Evolutionary conservation across 345 rosid genomes (phyloP), one percentile per base, ranked within the genome.

Genomic region (Rhodamnia argentea): DNA sequence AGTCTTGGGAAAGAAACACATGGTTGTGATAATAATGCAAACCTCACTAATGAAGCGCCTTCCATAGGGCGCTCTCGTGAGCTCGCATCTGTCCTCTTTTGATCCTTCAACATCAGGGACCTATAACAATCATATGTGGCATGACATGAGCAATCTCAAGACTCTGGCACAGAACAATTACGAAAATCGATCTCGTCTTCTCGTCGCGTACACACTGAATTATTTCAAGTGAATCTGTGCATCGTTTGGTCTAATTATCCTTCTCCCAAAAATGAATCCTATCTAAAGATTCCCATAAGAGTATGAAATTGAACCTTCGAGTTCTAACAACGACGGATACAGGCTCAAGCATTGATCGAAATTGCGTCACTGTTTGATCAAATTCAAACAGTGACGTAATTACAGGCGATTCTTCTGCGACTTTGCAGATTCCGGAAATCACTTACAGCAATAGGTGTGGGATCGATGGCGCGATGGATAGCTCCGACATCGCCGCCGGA

Each of bases 21-120:
- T 7, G 26, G 13, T 27, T 1, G 5, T 1, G 0, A 32, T 3
- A 0, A 13, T 8, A 53, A 83, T 22, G 40, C 83, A 84, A 83
- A 96, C 98, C 96, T 95, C 90, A 10, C 89, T 88, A 76, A 95
- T 92, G 85, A 96, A 96, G 53, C 89, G 95, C 87, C 93, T 89
- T 5, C 98, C 98, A 55, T 97, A 95, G 1, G 98, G 94, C 44
- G 97, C 95, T 88, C 98, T 93, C 4, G 98, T 97, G 82, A 97
- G 95, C 85, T 94, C 83, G 55, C 97, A 95, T 81, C 85, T 86
- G 50, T 82, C 37, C 87, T 89, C 91, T 20, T 87, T 89, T 7
- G 91, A 91, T 81, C 92, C 88, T 89, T 94, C 94, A 16, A 90
- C 92, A 60, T 93, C 94, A 85, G 98, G 98, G 64, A 95, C 93